These are phyloP conservation scores for Fusarium irregulare DNA, from an alignment of 2,329 filamentous ascomycete genomes.

Conservation along the genomic window DNA sequence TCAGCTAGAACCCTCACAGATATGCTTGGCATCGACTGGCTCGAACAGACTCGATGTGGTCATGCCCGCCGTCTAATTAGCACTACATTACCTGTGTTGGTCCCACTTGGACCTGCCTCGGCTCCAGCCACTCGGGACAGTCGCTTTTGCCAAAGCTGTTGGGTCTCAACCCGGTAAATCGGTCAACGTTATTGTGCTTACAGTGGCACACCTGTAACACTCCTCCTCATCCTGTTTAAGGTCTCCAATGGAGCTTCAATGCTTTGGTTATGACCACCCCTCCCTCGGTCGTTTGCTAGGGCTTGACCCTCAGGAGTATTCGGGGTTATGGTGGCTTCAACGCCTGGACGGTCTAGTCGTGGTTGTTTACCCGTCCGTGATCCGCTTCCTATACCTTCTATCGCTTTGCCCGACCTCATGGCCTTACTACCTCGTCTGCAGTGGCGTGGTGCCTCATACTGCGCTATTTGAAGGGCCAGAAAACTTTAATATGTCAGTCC, in stretches of 20 bases:
- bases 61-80: background rate
- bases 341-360: constrained; percentile 21
- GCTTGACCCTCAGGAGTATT: constrained; percentile 9
- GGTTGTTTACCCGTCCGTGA: constrained; percentile 1
- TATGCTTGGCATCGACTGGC: background rate
- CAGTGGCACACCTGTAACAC: constrained; percentile 1
- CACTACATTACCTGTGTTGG: background rate
- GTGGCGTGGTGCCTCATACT: constrained; percentile 30
- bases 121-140: constrained; percentile 24
- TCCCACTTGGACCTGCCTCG: constrained; percentile 13
- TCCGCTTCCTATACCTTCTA: constrained; percentile 20
- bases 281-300: background rate
- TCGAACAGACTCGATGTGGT: background rate
- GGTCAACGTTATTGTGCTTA: constrained; percentile 4
- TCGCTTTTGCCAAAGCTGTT: constrained; percentile 3
- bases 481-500: constrained; percentile 28
- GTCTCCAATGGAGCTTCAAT: background rate
- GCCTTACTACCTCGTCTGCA: constrained; percentile 10
- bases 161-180: constrained; percentile 2
- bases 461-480: constrained; percentile 14
- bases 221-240: background rate
- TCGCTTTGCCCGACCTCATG: constrained; percentile 34
- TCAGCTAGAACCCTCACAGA: background rate
- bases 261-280: constrained; percentile 31
- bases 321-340: constrained; percentile 9